Percentiles rank a stretch among this genome's conserved stretches.
These are phyloP conservation scores for Thalassiosira oceanica DNA, from an alignment of 352 stramenopile genomes.

Conservation along the genomic window DNA sequence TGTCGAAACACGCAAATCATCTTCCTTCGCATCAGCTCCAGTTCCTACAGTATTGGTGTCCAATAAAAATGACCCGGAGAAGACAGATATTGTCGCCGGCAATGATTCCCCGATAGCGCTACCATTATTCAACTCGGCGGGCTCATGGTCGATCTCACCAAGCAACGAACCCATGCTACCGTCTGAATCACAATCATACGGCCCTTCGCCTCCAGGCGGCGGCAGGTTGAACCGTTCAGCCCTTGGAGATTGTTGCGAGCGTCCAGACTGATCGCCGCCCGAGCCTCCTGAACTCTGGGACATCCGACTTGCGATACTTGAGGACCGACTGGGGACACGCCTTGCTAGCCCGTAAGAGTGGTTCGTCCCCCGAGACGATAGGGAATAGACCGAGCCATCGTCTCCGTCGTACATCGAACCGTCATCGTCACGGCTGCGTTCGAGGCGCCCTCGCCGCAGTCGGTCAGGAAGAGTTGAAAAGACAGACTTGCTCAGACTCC, in stretches of 20 bases:
- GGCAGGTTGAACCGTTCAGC: neutral
- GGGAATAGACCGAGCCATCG: constrained; percentile 23
- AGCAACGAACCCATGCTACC: constrained; percentile 38
- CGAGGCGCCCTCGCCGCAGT: neutral
- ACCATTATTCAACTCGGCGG: neutral
- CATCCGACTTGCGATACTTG: constrained; percentile 23
- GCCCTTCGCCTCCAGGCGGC: neutral
- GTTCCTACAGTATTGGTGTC: no score
- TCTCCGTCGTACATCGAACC: constrained; percentile 15
- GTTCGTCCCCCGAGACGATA: neutral
- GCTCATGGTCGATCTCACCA: constrained; percentile 8
- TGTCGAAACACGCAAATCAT: constrained; percentile 14
- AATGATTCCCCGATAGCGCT: neutral
- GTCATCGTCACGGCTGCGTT: constrained; percentile 1
- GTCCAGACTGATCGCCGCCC: neutral
- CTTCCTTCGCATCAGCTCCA: neutral
- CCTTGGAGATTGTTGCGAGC: constrained; percentile 7
- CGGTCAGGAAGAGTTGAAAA: constrained; percentile 24
- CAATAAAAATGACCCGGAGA: constrained; percentile 21
- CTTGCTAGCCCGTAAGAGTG: neutral
- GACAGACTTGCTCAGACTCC: constrained; percentile 42
- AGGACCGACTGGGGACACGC: constrained; percentile 2
- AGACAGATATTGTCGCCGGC: constrained; percentile 14
- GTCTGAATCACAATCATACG: constrained; percentile 29
- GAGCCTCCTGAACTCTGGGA: constrained; percentile 3